Evolutionary conservation across 148 eudicot genomes (phyloP), one percentile per base, ranked within the genome.

Genomic region (Amaranthus hypochondriacus): DNA sequence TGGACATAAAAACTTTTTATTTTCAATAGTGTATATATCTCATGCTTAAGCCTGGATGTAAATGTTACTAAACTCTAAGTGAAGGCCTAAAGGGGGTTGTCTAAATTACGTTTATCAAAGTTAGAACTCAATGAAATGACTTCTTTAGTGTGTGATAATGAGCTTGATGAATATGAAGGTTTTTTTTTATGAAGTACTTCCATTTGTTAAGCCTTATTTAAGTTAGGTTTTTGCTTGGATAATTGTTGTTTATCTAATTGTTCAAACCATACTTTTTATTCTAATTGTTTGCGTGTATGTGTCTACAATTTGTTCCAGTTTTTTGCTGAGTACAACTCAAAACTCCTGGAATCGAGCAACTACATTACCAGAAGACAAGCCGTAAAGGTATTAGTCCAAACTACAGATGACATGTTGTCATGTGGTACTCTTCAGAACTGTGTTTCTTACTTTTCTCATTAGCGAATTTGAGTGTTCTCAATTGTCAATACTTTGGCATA

Each of bases 311-410:
- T 75, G 61, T 51, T 70, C 11, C 80, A 80, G 82, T 83, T 78
- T 73, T 83, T 79, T 62, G 71, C 87, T 48, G 96, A 90, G 72
- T 93, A 87, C 70, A 93, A 93, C 82, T 84, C 89, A 52, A 93
- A 92, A 83, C 83, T 92, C 85, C 87, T 92, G 67, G 98, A 92
- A 83, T 92, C 98, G 51, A 74, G 84, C 79, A 89, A 89, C 84
- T 93, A 90, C 76, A 93, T 93, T 54, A 93, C 98, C 74, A 83
- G 93, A 78, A 82, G 98, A 75, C 96, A 90, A 78, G 98, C 96
- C 58, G 71, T 93, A 67, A 93, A 90, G 98, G 98, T 89, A 81
- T 56, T 67, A 18, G 18, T 18, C 18, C 18, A 18, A 18, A 18
- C 18, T 18, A 21, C 9, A 39, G 46, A 57, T 54, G 6, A 5